These are phyloP conservation scores for Amoebophrya sp. DNA, from an alignment of 169 alveolate genomes.

Conservation along the genomic window DNA sequence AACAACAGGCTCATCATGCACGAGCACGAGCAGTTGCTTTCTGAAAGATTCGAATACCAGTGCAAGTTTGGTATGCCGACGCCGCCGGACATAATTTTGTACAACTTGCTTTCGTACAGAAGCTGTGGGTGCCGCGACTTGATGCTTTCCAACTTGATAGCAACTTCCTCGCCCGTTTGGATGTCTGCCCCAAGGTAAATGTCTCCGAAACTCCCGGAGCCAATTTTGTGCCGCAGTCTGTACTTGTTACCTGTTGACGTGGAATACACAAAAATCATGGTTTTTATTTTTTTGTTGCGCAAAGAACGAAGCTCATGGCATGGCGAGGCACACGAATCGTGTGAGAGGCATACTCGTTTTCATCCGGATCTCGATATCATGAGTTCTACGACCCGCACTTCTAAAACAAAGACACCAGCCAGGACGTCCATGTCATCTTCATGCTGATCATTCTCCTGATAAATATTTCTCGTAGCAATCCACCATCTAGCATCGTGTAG, in stretches of 20 bases:
- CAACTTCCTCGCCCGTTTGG: constrained; percentile 88
- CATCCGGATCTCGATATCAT: too few species aligned
- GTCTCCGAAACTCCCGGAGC: constrained; percentile 96
- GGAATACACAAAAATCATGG: too few species aligned
- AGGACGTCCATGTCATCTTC: too few species aligned
- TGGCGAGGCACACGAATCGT: too few species aligned
- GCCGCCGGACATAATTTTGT: constrained; percentile 89
- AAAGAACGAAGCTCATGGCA: background rate
- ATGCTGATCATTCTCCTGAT: too few species aligned
- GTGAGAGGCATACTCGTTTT: too few species aligned
- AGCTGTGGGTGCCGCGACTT: constrained; percentile 80
- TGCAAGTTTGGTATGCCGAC: constrained; percentile 49
- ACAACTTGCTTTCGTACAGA: constrained; percentile 91
- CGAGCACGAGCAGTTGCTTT: too few species aligned
- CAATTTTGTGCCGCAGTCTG: constrained; percentile 85
- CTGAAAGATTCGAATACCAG: constrained; percentile 43
- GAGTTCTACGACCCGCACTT: too few species aligned
- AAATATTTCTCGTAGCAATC: too few species aligned
- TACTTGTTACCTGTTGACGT: constrained; percentile 42
- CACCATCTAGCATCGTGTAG: too few species aligned
- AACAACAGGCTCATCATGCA: too few species aligned
- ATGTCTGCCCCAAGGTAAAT: constrained; percentile 89
- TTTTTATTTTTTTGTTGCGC: background rate
- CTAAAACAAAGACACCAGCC: too few species aligned
- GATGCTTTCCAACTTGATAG: constrained; percentile 85